Conservation (phyloP, 352 stramenopile species). For the Phytophthora ramorum region DNA sequence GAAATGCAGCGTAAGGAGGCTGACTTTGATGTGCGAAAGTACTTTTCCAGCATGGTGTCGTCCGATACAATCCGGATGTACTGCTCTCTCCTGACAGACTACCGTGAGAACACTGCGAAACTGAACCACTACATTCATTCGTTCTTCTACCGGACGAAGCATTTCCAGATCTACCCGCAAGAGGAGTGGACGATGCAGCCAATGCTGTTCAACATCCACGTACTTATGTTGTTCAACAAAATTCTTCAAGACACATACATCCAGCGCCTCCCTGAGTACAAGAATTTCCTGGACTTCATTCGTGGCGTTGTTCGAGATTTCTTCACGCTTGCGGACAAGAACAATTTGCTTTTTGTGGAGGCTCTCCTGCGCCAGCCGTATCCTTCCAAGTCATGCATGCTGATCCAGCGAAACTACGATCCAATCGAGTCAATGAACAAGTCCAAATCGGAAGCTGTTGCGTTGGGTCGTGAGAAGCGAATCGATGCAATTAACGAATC, state of each 20-base stretch:
- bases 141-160: slow-evolving; percentile 86
- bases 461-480: slow-evolving; percentile 62
- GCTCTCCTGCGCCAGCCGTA: slow-evolving; percentile 75
- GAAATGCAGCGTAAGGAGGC: slow-evolving; percentile 90
- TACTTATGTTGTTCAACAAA: slow-evolving; percentile 81
- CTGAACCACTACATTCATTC: slow-evolving; percentile 92
- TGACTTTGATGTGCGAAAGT: slow-evolving; percentile 85
- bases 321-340: slow-evolving; percentile 80
- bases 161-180: slow-evolving; percentile 79
- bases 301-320: slow-evolving; percentile 79
- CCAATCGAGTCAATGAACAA: slow-evolving; percentile 66
- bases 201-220: slow-evolving; percentile 88
- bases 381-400: slow-evolving; percentile 65
- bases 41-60: slow-evolving; percentile 84
- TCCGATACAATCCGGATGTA: slow-evolving; percentile 89
- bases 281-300: slow-evolving; percentile 84
- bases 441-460: slow-evolving; percentile 67
- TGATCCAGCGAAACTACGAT: slow-evolving; percentile 84
- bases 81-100: slow-evolving; percentile 68
- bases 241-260: slow-evolving; percentile 87
- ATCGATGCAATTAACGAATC: slow-evolving; percentile 70
- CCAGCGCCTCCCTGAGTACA: slow-evolving; percentile 61
- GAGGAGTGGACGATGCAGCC: slow-evolving; percentile 87
- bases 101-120: slow-evolving; percentile 81
- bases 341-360: slow-evolving; percentile 85